Conservation (phyloP, 345 rosid genomes). For the Rhizophora apiculata region DNA sequence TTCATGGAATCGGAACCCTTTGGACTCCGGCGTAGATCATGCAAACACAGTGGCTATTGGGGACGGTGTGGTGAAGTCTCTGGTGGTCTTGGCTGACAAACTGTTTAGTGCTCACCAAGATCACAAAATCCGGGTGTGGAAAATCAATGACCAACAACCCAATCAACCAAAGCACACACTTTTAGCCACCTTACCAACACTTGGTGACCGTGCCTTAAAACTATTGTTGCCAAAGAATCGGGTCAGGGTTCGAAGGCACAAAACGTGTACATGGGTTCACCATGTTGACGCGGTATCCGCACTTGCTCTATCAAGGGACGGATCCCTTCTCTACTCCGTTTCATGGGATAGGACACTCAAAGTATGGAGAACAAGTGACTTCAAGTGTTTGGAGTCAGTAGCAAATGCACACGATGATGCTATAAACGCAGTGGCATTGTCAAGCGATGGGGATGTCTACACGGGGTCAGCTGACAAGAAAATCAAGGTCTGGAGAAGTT, state of each 20-base stretch:
- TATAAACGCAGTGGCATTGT: conserved; percentile 65
- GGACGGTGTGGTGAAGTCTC: conserved; percentile 76
- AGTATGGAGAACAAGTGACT: conserved; percentile 76
- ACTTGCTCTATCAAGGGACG: conserved; percentile 65
- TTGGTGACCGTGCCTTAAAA: conserved; percentile 62
- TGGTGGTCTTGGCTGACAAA: conserved; percentile 59
- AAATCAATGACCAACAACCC: conserved; percentile 40
- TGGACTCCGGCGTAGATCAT: conserved; percentile 30
- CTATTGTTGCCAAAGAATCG: conserved; percentile 61
- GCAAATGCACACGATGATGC: conserved; percentile 84
- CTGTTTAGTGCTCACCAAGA: conserved; percentile 95
- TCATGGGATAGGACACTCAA: conserved; percentile 95
- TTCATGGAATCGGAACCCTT: conserved; percentile 48
- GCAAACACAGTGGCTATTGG: conserved; percentile 37
- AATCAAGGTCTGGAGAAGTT: conserved; percentile 68
- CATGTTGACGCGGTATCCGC: conserved; percentile 84
- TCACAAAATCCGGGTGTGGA: conserved; percentile 93
- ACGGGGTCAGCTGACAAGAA: conserved; percentile 86
- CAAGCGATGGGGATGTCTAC: conserved; percentile 56
- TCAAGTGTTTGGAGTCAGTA: conserved; percentile 78
- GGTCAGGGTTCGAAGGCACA: conserved; percentile 68
- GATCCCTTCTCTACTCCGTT: conserved; percentile 69
- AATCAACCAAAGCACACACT: conserved; percentile 47
- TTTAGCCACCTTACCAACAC: conserved; percentile 82
- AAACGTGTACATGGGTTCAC: conserved; percentile 72